A percentile compares a stretch with the other conserved stretches of the same genome.
Evolutionary conservation across 768 basidiomycete species (phyloP).

Genomic region (Tulasnella calospora): DNA sequence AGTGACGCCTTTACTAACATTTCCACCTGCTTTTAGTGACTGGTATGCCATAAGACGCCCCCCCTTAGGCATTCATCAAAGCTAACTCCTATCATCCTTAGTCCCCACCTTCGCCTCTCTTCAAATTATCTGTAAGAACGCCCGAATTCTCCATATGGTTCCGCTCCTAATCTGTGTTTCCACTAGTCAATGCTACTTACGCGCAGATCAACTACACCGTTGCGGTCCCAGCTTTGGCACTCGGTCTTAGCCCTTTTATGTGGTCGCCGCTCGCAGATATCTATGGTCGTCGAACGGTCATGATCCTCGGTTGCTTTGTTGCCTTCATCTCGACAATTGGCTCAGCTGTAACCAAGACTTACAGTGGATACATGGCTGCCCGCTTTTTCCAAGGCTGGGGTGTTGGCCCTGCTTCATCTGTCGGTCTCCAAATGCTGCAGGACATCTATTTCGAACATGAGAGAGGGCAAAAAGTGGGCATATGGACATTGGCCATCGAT

Average conservation of each 20-base stretch:
- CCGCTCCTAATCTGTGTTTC: neutral
- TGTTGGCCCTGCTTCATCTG: slow-evolving; percentile 28
- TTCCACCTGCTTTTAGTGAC: slow-evolving; percentile 6
- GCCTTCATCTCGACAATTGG: slow-evolving; percentile 27
- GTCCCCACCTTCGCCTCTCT: slow-evolving; percentile 25
- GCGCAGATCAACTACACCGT: slow-evolving; percentile 29
- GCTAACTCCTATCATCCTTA: neutral
- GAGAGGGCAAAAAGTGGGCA: slow-evolving; percentile 28
- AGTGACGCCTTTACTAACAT: neutral
- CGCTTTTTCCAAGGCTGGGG: slow-evolving; percentile 30
- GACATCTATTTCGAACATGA: slow-evolving; percentile 28
- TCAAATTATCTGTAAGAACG: slow-evolving; percentile 14
- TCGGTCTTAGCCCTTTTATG: slow-evolving; percentile 28
- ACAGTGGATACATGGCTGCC: slow-evolving; percentile 27
- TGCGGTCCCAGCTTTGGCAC: slow-evolving; percentile 27
- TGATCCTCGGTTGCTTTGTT: slow-evolving; percentile 26
- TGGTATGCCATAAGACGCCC: neutral
- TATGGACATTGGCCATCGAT: slow-evolving; percentile 29
- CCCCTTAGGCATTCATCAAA: neutral
- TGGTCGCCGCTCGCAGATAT: slow-evolving; percentile 29
- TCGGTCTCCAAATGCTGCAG: slow-evolving; percentile 27
- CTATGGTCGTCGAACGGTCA: slow-evolving; percentile 24
- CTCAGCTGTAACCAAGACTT: slow-evolving; percentile 22
- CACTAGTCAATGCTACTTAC: slow-evolving; percentile 25
- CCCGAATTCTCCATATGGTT: neutral